Percentiles rank a stretch among this genome's conserved stretches.
Evolutionary conservation across 352 stramenopile species (phyloP).

Genomic region (Phytophthora idaei): DNA sequence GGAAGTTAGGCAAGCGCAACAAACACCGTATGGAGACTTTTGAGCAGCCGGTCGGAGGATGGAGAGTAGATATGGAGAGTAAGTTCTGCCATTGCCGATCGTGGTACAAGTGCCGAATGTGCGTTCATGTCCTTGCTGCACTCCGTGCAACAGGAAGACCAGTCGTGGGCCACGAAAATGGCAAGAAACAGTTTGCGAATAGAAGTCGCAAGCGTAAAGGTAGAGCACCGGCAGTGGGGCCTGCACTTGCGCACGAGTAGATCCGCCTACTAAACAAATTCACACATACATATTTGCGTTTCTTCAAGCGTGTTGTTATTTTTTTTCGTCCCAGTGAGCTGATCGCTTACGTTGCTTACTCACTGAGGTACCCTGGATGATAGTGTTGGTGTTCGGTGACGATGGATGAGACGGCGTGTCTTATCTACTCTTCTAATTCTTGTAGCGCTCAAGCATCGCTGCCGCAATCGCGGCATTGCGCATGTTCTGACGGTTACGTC

Average conservation of each 20-base stretch:
- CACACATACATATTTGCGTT: too few species aligned
- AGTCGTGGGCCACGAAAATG: background rate
- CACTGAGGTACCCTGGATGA: too few species aligned
- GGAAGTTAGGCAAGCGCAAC: background rate
- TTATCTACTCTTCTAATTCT: too few species aligned
- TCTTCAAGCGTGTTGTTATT: too few species aligned
- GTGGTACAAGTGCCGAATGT: conserved; percentile 9
- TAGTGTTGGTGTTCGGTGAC: too few species aligned
- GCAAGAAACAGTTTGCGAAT: background rate
- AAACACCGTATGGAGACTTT: background rate
- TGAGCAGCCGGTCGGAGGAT: background rate
- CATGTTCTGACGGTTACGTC: too few species aligned
- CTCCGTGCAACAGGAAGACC: background rate
- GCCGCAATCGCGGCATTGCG: too few species aligned
- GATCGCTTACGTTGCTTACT: too few species aligned
- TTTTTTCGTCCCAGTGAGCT: too few species aligned
- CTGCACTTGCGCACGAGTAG: background rate
- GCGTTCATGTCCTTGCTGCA: background rate
- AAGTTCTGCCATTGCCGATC: conserved; percentile 1
- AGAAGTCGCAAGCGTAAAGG: conserved; percentile 1
- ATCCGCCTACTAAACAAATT: too few species aligned
- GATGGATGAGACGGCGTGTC: too few species aligned
- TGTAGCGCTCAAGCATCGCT: too few species aligned
- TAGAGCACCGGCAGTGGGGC: background rate
- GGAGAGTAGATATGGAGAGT: background rate